These are phyloP conservation scores for Cyamopsis tetragonoloba DNA, from an alignment of 306 rosid species.

Conservation along the genomic window DNA sequence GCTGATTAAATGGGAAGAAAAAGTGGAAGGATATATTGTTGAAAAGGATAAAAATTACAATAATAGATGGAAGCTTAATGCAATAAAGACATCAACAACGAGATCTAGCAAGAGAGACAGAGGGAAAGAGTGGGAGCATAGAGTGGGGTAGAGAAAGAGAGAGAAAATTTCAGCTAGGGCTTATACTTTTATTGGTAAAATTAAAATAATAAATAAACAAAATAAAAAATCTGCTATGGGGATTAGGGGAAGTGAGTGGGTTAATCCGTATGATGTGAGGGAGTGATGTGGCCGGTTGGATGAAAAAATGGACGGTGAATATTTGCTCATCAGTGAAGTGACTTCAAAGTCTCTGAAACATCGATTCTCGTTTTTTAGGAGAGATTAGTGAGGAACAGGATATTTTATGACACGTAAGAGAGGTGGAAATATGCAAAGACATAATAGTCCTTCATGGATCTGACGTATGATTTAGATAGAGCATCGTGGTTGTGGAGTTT, in stretches of 20 bases:
- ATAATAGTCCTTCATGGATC: background rate
- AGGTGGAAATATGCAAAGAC: background rate
- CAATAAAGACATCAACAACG: background rate
- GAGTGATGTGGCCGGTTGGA: conserved; percentile 43
- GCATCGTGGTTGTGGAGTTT: background rate
- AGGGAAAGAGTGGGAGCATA: conserved; percentile 12
- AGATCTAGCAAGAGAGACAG: conserved; percentile 36
- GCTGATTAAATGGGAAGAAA: too few species aligned
- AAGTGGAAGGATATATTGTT: too few species aligned
- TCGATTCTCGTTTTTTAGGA: too few species aligned
- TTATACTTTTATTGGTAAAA: too few species aligned
- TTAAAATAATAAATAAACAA: too few species aligned
- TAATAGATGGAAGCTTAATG: background rate
- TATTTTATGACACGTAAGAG: conserved; percentile 24
- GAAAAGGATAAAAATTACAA: too few species aligned
- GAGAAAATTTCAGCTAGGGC: too few species aligned
- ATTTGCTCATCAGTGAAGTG: background rate
- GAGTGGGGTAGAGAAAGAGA: conserved; percentile 2
- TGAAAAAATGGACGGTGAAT: conserved; percentile 30
- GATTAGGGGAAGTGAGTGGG: too few species aligned
- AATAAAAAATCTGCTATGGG: too few species aligned
- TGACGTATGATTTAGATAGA: background rate
- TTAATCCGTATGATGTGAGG: too few species aligned
- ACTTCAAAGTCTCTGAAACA: conserved; percentile 14
- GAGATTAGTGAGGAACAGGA: too few species aligned